These are phyloP conservation scores for Brassica balearica DNA, from an alignment of 441 rosid species.

Conservation along the genomic window DNA sequence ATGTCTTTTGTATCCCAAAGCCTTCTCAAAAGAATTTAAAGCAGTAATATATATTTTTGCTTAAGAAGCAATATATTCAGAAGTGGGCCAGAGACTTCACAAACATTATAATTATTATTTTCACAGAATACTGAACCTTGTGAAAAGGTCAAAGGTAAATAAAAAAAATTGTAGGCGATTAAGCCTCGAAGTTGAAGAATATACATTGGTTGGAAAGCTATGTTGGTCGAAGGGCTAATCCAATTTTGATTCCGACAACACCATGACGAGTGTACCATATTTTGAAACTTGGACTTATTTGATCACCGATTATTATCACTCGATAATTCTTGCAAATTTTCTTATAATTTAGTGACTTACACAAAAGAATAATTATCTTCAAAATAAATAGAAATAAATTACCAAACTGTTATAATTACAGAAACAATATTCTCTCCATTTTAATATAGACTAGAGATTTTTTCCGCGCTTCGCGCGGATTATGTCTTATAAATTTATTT, in stretches of 20 bases:
- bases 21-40: background rate
- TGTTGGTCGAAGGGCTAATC: background rate
- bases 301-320: too few species aligned
- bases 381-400: background rate
- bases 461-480: too few species aligned
- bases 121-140: background rate
- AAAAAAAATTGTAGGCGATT: background rate
- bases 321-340: too few species aligned
- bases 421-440: background rate
- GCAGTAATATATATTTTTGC: too few species aligned
- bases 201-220: background rate
- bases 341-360: background rate
- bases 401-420: background rate
- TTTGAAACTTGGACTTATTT: background rate
- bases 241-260: background rate
- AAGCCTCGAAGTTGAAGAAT: background rate
- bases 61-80: background rate
- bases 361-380: background rate
- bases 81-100: background rate
- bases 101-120: background rate
- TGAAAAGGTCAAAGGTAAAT: background rate
- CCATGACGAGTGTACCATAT: background rate
- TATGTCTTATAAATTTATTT: too few species aligned
- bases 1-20: slow-evolving; percentile 5
- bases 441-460: too few species aligned